Percentiles rank a stretch among this genome's conserved stretches.
phyloP scores from a whole-genome alignment of 345 rosid species.

The Salix caprea region DNA sequence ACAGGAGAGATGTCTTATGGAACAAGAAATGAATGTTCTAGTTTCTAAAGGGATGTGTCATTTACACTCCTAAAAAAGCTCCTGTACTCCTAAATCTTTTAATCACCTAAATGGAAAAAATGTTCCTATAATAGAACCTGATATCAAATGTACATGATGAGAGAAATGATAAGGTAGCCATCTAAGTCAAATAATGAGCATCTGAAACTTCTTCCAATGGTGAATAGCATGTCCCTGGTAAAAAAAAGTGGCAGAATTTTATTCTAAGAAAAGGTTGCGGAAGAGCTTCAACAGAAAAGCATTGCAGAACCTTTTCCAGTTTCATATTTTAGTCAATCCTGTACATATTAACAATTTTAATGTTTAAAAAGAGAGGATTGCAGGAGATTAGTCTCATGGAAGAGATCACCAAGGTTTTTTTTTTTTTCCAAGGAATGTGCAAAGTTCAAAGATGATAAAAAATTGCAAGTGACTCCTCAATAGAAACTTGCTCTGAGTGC shows the following conservation, averaged over 20 bases:
- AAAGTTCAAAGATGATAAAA: not conserved
- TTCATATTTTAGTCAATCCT: not conserved
- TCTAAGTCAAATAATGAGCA: not conserved
- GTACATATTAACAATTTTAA: not conserved
- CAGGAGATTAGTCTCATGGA: not conserved
- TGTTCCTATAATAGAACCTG: not conserved
- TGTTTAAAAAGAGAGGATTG: not conserved
- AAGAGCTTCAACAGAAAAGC: not conserved
- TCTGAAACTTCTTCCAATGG: not conserved
- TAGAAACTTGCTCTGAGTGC: not conserved
- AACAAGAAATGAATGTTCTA: not conserved
- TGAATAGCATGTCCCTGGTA: not conserved
- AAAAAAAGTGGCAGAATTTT: not conserved
- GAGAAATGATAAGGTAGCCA: not conserved
- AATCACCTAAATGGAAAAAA: not conserved
- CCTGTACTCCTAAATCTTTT: not conserved
- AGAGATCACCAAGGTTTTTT: not conserved
- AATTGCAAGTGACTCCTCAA: not conserved
- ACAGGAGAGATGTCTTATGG: not conserved
- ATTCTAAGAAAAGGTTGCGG: not conserved
- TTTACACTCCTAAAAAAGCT: not conserved
- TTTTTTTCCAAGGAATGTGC: not conserved
- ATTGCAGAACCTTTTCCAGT: not conserved
- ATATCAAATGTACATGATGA: not conserved
- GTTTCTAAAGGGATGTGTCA: not conserved